A percentile compares a stretch with the other conserved stretches of the same genome.
Evolutionary conservation across 495 filamentous ascomycete species (phyloP).

Genomic region (Aspergillus bridgeri): DNA sequence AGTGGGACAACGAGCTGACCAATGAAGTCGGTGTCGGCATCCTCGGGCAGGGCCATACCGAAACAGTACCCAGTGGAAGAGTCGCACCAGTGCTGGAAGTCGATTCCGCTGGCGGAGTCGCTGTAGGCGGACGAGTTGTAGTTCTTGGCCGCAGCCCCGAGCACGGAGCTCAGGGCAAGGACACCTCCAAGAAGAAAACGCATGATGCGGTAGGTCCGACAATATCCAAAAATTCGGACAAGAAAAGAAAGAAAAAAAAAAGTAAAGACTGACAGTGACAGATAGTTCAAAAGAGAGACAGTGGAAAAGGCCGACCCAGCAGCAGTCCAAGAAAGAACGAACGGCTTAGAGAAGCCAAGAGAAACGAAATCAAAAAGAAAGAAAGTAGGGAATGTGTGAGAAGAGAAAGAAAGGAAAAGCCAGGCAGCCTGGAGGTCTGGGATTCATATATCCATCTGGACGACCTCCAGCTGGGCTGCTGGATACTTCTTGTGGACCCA

Average conservation of each 20-base stretch:
- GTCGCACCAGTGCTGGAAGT: slow-evolving; percentile 31
- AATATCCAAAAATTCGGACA: neutral
- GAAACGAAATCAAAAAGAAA: slow-evolving; percentile 10
- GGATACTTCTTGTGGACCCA: neutral
- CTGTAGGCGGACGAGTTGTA: slow-evolving; percentile 27
- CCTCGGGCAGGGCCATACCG: slow-evolving; percentile 32
- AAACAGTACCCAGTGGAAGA: slow-evolving; percentile 30
- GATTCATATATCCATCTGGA: slow-evolving; percentile 15
- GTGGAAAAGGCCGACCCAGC: slow-evolving; percentile 13
- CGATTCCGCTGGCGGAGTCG: slow-evolving; percentile 34
- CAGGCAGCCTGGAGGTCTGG: neutral
- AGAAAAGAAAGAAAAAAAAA: slow-evolving; percentile 1
- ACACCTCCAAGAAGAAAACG: slow-evolving; percentile 10
- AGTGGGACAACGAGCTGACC: slow-evolving; percentile 31
- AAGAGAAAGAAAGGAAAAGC: neutral
- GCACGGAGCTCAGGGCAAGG: slow-evolving; percentile 12
- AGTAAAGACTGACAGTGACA: neutral
- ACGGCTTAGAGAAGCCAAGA: slow-evolving; percentile 11
- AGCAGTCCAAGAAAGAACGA: slow-evolving; percentile 14
- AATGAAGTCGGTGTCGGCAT: slow-evolving; percentile 33
- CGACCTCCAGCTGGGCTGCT: too few relatives aligned
- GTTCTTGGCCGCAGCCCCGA: slow-evolving; percentile 9
- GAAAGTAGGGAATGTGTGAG: slow-evolving; percentile 5
- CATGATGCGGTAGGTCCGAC: slow-evolving; percentile 4
- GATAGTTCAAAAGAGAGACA: slow-evolving; percentile 1